A percentile compares a stretch with the other conserved stretches of the same genome.
Evolutionary conservation across 306 rosid species (phyloP).

Genomic region (Prunus mira): DNA sequence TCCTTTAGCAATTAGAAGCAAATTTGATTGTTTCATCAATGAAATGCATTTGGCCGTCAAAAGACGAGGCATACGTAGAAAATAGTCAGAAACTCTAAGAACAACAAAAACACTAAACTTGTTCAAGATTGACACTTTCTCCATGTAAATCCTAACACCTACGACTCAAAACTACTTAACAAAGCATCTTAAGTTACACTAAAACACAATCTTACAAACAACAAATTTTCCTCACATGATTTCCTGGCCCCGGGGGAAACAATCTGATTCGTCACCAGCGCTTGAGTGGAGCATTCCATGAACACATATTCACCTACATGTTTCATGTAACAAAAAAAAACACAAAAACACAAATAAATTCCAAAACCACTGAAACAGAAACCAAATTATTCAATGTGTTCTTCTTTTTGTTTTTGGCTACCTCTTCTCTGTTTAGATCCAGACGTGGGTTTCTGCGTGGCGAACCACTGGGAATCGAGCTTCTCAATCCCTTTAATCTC

Average conservation of each 20-base stretch:
- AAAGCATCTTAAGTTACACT: background rate
- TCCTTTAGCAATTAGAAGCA: background rate
- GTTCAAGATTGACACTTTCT: background rate
- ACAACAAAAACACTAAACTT: background rate
- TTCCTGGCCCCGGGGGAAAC: conserved; percentile 63
- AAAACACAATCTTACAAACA: background rate
- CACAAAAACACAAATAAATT: conserved; percentile 7
- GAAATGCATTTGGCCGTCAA: background rate
- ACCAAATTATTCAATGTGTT: background rate
- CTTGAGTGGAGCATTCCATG: conserved; percentile 58
- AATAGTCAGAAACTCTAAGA: background rate
- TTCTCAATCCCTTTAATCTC: conserved; percentile 85
- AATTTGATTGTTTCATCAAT: background rate
- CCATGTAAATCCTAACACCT: background rate
- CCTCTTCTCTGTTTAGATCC: conserved; percentile 92
- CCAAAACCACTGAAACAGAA: background rate
- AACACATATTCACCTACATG: conserved; percentile 76
- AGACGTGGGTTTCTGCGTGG: conserved; percentile 67
- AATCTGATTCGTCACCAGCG: conserved; percentile 72
- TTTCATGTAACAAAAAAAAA: background rate
- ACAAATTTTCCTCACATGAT: conserved; percentile 62
- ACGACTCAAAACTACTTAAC: background rate
- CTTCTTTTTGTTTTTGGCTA: background rate
- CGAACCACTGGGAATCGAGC: conserved; percentile 89
- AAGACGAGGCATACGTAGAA: background rate